Conservation (phyloP, 2,329 filamentous ascomycete genomes). For the Aspergillus oerlinghausenensis region DNA sequence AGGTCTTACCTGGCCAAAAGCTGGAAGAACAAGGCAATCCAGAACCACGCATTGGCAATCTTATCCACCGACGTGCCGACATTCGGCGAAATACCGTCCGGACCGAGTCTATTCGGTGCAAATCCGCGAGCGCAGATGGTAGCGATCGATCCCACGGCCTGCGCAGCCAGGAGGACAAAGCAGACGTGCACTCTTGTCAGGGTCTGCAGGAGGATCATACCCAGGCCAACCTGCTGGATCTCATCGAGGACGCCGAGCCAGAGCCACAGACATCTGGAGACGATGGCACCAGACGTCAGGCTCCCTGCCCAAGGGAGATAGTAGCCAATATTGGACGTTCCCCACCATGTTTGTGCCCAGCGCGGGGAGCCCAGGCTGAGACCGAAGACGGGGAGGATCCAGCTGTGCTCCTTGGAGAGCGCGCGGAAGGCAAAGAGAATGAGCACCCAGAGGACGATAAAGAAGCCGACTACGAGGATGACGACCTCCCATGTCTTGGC, state of each 20-base stretch:
- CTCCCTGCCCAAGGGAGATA: constrained; percentile 58
- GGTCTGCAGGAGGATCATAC: constrained; percentile 63
- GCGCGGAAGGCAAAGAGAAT: constrained; percentile 44
- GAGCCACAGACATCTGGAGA: constrained; percentile 57
- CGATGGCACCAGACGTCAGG: constrained; percentile 48
- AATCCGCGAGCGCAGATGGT: constrained; percentile 58
- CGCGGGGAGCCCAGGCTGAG: constrained; percentile 60
- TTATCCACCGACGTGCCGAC: constrained; percentile 46
- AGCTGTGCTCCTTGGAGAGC: constrained; percentile 56
- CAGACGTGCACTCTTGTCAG: constrained; percentile 60
- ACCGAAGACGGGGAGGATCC: constrained; percentile 64
- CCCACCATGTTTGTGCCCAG: constrained; percentile 65
- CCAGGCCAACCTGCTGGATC: constrained; percentile 61
- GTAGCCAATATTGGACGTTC: constrained; percentile 53
- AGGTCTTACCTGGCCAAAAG: constrained; percentile 50
- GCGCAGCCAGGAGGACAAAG: constrained; percentile 55
- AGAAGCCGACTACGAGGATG: constrained; percentile 45
- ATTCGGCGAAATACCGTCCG: constrained; percentile 58
- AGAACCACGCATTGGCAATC: constrained; percentile 52
- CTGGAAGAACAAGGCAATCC: constrained; percentile 55
- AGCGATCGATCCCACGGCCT: constrained; percentile 56
- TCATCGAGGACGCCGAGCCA: constrained; percentile 63
- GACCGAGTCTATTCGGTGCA: constrained; percentile 57
- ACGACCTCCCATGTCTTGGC: constrained; percentile 54
- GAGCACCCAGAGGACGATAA: constrained; percentile 52